Base-by-base conservation (phyloP, 1,139 yeast genomes). In the Pichia sp. region DNA sequence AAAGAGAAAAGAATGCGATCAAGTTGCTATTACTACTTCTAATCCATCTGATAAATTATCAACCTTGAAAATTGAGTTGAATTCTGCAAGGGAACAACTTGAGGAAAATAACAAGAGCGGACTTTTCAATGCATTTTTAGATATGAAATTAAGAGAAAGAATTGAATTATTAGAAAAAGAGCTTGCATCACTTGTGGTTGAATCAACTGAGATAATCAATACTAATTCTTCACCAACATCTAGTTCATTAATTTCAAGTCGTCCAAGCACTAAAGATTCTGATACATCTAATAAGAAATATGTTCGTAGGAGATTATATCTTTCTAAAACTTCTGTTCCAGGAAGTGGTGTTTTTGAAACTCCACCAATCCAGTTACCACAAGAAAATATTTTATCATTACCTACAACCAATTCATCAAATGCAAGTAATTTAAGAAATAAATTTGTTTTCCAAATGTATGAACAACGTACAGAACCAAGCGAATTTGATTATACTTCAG, bases 301-400 rank as follows among this genome's bases (percentile, higher is more conserved):
- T 18, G 40, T 39, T 19, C 40, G 43, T 23, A 41, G 47, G 25
- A 41, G 47, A 23, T 16, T 41, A 21, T 41, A 33, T 19, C 32
- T 44, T 14, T 41, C 47, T 2, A 44, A 41, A 33, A 41, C 45
- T 5, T 35, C 47, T 5, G 47, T 44, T 16, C 47, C 47, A 19
- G 47, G 45, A 4, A 36, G 41, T 34, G 47, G 47, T 6, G 45
- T 44, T 7, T 44, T 44, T 44, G 47, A 44, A 35, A 44, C 47
- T 6, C 47, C 47, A 14, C 47, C 47, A 19, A 41, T 41, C 7
- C 45, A 44, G 28, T 18, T 40, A n/a, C 42, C 23, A 25, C 21
- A 29, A 10, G 30, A 25, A 9, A 23, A 16, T 25, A 5, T n/a
- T n/a, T 26, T 14, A 26, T 6, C 6, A 26, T 10, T 11, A 13